Evolutionary conservation across 1,139 yeast species (phyloP).

Genomic region (Lodderomyces margitis): DNA sequence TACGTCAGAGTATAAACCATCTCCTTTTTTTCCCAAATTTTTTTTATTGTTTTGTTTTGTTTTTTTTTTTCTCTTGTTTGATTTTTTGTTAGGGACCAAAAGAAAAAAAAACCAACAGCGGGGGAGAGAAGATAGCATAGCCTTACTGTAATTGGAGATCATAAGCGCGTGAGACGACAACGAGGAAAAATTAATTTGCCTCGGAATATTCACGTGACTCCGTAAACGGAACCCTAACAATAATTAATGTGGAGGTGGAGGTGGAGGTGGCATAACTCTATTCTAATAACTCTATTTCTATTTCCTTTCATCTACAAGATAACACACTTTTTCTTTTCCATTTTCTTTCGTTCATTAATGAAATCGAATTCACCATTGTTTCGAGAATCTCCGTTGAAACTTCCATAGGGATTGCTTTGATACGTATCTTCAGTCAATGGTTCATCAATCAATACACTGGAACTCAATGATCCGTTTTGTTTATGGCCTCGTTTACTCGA

Average conservation of each 20-base stretch:
- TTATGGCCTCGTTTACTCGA: conserved; percentile 32
- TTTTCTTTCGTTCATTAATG: conserved; percentile 27
- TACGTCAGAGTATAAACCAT: too few relatives aligned
- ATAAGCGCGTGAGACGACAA: conserved; percentile 1
- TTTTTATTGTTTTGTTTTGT: too few relatives aligned
- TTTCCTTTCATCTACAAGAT: conserved; percentile 24
- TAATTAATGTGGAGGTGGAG: too few relatives aligned
- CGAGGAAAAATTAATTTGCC: conserved; percentile 3
- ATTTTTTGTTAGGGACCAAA: not conserved
- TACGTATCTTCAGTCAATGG: conserved; percentile 39
- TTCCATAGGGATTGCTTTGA: conserved; percentile 34
- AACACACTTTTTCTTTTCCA: conserved; percentile 30
- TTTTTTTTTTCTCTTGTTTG: not conserved
- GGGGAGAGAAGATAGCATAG: not conserved
- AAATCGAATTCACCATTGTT: conserved; percentile 46
- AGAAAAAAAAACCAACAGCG: not conserved
- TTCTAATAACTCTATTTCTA: not conserved
- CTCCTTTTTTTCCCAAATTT: too few relatives aligned
- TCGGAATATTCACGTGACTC: not conserved
- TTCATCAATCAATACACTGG: conserved; percentile 36
- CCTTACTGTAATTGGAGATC: not conserved
- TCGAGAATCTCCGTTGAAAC: conserved; percentile 24
- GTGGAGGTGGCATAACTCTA: too few relatives aligned
- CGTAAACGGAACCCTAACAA: too few relatives aligned
- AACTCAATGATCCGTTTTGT: conserved; percentile 37